Base-by-base conservation (phyloP, 352 stramenopile species). In the Globisporangium radiosum region DNA sequence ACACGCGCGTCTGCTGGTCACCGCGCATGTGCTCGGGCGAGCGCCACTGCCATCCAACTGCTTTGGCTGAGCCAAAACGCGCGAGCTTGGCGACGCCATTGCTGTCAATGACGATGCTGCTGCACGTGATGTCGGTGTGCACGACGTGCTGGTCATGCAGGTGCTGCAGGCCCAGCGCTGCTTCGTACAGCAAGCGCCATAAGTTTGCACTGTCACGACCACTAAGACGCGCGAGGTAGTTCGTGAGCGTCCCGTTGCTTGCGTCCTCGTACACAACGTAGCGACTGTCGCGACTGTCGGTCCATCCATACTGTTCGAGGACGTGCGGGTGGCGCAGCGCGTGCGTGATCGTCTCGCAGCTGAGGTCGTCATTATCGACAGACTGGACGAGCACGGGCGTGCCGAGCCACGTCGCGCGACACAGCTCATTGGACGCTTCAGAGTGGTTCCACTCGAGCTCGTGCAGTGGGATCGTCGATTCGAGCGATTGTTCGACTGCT, bases 151-250 rank as follows among this genome's bases (percentile, higher is more conserved):
- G 7, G 42, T 45, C 42, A 11, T 71, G 65, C 9, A 65, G 17
- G 42, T 59, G 68, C 11, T 65, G 54, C 15, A 72, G 49, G 0
- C 55, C 58, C 7, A 69, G 37, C 6, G 66, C 58, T 7, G 51
- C 62, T 54, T 72, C 62, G 40, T 66, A 55, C 11, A 72, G 45
- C 36, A 60, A 66, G 14, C 43, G 14, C 62, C 62, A 72, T 4
- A 55, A 50, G 13, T 56, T 42, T 4, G 15, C 94, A 94, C 72
- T 98, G 94, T 7, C 36, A 10, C 44, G 42, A n/a, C 36, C 14
- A 33, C 25, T 33, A 33, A 33, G 25, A 33, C 25, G 25, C 4
- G 39, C 52, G n/a, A 57, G 17, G 17, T 57, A 57, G 10, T 48
- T 11, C 4, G 8, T 48, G 37, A 57, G 52, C 8, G 52, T 48